These are phyloP conservation scores for Rhodotorula babjevae DNA, from an alignment of 768 basidiomycete genomes.

Conservation along the genomic window DNA sequence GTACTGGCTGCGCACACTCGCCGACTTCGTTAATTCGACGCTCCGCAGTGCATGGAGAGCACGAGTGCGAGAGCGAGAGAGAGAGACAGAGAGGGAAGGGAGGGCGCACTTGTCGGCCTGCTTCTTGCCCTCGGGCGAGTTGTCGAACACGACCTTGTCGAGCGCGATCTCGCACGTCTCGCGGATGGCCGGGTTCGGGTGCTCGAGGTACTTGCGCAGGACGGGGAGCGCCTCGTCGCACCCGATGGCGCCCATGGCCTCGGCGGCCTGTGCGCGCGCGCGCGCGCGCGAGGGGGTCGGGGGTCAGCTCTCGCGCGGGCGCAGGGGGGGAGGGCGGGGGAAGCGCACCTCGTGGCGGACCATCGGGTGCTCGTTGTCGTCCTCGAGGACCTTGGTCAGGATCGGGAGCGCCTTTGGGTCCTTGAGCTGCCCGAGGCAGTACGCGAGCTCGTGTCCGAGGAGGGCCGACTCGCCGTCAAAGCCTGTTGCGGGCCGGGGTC, in stretches of 20 bases:
- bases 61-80: not conserved
- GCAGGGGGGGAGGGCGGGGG: too few relatives aligned
- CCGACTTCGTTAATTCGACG: too few relatives aligned
- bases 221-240: slow-evolving; percentile 61
- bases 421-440: slow-evolving; percentile 90
- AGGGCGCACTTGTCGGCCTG: slow-evolving; percentile 25
- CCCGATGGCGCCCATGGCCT: slow-evolving; percentile 94
- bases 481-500: slow-evolving; percentile 51
- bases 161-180: slow-evolving; percentile 98
- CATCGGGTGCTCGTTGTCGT: slow-evolving; percentile 79
- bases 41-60: too few relatives aligned
- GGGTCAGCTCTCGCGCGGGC: too few relatives aligned
- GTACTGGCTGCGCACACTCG: slow-evolving; percentile 57
- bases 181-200: slow-evolving; percentile 63
- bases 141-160: slow-evolving; percentile 88
- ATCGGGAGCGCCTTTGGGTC: slow-evolving; percentile 66
- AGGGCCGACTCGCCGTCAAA: slow-evolving; percentile 81
- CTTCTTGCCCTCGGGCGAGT: slow-evolving; percentile 46
- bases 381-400: slow-evolving; percentile 68
- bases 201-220: slow-evolving; percentile 65
- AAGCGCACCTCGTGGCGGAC: slow-evolving; percentile 82
- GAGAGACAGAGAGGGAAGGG: slow-evolving; percentile 19
- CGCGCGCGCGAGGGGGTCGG: not conserved
- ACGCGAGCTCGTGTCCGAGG: slow-evolving; percentile 94
- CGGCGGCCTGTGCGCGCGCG: too few relatives aligned